Base-by-base conservation (phyloP, 2,329 filamentous ascomycete genomes). In the Colletotrichum sp. region DNA sequence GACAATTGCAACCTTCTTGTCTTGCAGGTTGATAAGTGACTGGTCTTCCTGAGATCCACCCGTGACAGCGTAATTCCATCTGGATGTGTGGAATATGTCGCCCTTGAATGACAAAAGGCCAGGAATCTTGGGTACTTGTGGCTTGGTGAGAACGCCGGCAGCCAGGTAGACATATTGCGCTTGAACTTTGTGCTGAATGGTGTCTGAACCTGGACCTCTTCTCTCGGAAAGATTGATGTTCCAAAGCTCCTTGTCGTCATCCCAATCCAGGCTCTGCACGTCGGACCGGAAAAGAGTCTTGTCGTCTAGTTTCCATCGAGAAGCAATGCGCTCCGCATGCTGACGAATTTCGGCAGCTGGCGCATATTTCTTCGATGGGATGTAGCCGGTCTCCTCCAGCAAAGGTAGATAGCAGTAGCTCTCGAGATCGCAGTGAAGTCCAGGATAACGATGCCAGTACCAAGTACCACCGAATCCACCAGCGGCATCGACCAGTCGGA, bases 371-470 rank as follows among this genome's bases (percentile, higher is more conserved):
- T 52, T 52, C 24, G 18, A 63, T 4, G 76, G 72, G 16, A 77
- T 49, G 59, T 77, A 72, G 10, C 72, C 72, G 3, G 69, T 75
- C 36, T 77, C 72, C 30, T 72, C 76, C 12, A 72, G 64, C 16
- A 77, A 57, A 21, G 76, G 76, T 10, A 77, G 24, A 32, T 77
- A 77, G 9, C 60, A 24, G 55, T 76, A 77, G 6, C 63, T 65
- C 26, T 65, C 63, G 2, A 65, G 34, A n/a, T 93, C 91, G 79
- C 91, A 93, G 77, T 85, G 84, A 16, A 89, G 79, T 0, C 87
- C 88, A 1, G 88, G 88, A 71, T 89, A 90, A 0, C 87, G 82
- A 75, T 89, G 89, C 86, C 88, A 89, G 71, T 88, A 89, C 88
- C 88, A 90, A 0, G 87, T 89, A 9, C 89, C 88, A 6, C 88